Evolutionary conservation across 495 filamentous ascomycete genomes (phyloP), one percentile per base, ranked within the genome.

Genomic region (Parathielavia appendiculata): DNA sequence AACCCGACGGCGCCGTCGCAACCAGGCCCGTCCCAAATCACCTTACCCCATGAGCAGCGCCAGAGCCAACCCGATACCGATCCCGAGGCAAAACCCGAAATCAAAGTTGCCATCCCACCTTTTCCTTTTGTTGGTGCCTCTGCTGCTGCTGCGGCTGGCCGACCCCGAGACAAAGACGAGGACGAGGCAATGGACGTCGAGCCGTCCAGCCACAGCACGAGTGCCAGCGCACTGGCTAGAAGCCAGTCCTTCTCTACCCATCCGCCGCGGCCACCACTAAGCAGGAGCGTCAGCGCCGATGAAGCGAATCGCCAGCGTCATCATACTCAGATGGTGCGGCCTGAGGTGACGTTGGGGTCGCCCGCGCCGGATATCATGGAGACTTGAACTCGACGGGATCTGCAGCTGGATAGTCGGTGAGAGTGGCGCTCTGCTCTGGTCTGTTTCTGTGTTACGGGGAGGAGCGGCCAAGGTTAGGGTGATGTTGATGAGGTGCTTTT

Each of bases 361-460:
- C 69, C 69, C 1, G 59, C 69, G 36, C 65, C 66, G 43, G 69
- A 71, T 56, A 51, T 40, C 26, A 69, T 68, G 67, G 67, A 71
- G 23, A 66, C 58, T 38, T 47, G 52, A 43, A 17, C 4, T 11
- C 13, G 44, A 46, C 1, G 2, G 5, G 46, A 26, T 8, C 19
- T 19, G 40, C 14, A 19, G 41, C 10, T 20, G 49, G 26, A 6
- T 51, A 5, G 34, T 23, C 14, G 17, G 19, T 12, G 17, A 16
- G 0, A 22, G 4, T 10, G 2, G 1, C 0, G 14, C 8, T 5
- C 14, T 14, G 35, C 10, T 3, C 4, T 10, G 8, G 35, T 30
- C 6, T 30, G 26, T 30, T 30, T 2, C n/a, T n/a, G n/a, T n/a
- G 26, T 30, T 30, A n/a, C n/a, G 26, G 26, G 26, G 26, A 30